phyloP scores from a whole-genome alignment of 192 early-diverging fungal genomes.

The Coemansia biformis region DNA sequence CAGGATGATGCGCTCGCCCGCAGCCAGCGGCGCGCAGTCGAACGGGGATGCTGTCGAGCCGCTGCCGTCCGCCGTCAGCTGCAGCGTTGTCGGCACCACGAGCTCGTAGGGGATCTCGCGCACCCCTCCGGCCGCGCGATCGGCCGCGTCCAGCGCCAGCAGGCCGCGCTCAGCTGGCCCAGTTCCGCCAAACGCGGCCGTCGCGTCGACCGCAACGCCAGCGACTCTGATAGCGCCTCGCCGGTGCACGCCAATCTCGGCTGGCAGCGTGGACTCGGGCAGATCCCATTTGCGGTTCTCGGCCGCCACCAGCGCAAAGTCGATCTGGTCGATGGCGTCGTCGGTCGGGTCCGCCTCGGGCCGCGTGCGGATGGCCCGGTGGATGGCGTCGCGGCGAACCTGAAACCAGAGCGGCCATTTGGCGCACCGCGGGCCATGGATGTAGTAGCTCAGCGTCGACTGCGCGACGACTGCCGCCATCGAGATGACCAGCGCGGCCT shows the following conservation, averaged over 20 bases:
- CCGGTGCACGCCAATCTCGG: constrained; percentile 14
- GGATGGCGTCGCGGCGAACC: constrained; percentile 27
- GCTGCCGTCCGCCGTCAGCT: not conserved
- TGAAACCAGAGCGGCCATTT: constrained; percentile 43
- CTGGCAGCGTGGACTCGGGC: constrained; percentile 7
- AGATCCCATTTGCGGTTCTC: constrained; percentile 15
- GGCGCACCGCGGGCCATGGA: constrained; percentile 29
- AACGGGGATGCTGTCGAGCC: constrained; percentile 7
- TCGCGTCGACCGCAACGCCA: constrained; percentile 15
- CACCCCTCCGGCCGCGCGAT: not conserved
- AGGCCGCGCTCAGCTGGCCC: constrained; percentile 25
- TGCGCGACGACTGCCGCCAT: constrained; percentile 12
- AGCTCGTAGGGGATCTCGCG: constrained; percentile 28
- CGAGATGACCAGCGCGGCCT: constrained; percentile 7
- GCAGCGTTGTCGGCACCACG: constrained; percentile 7
- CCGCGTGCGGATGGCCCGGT: constrained; percentile 5
- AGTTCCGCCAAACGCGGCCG: constrained; percentile 11
- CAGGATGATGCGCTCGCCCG: constrained; percentile 55
- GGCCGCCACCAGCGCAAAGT: constrained; percentile 22
- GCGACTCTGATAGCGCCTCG: constrained; percentile 7
- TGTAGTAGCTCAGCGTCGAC: constrained; percentile 34
- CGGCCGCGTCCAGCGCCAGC: constrained; percentile 8
- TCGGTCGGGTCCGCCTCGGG: constrained; percentile 7
- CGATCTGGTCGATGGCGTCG: constrained; percentile 31
- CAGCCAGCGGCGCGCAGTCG: constrained; percentile 12